These are phyloP conservation scores for Dothistroma septosporum DNA, from an alignment of 2,329 filamentous ascomycete genomes.

Conservation along the genomic window DNA sequence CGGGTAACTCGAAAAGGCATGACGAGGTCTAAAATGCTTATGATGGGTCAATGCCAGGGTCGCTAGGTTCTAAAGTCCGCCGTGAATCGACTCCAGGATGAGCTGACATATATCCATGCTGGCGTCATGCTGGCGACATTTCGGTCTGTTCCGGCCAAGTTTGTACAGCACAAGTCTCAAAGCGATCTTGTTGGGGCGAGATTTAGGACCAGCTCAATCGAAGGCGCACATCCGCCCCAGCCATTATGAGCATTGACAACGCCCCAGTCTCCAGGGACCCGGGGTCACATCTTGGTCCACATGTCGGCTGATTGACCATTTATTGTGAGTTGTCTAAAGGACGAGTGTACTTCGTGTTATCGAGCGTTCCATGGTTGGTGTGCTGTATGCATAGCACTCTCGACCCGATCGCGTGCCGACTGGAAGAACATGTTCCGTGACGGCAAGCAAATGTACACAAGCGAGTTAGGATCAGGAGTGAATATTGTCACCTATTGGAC, in stretches of 20 bases:
- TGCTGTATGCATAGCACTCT: not conserved
- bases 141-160: not conserved
- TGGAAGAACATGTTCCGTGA: not conserved
- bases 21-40: not conserved
- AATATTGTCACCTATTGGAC: no score
- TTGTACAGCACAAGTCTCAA: not conserved
- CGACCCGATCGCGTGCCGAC: not conserved
- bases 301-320: not conserved
- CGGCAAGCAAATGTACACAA: not conserved
- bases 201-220: not conserved
- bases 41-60: constrained; percentile 2
- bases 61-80: not conserved
- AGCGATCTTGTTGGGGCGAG: not conserved
- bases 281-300: not conserved
- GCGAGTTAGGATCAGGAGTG: constrained; percentile 8
- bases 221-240: not conserved
- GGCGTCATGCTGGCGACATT: constrained; percentile 3
- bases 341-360: not conserved
- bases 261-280: constrained; percentile 4
- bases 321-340: not conserved
- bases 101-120: not conserved
- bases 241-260: not conserved
- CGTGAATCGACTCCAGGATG: not conserved
- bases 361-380: not conserved
- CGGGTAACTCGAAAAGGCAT: not conserved